Evolutionary conservation across 176 grass and related monocot species (phyloP), one percentile per base, ranked within the genome.

Genomic region (sorghum (Sorghum bicolor)): DNA sequence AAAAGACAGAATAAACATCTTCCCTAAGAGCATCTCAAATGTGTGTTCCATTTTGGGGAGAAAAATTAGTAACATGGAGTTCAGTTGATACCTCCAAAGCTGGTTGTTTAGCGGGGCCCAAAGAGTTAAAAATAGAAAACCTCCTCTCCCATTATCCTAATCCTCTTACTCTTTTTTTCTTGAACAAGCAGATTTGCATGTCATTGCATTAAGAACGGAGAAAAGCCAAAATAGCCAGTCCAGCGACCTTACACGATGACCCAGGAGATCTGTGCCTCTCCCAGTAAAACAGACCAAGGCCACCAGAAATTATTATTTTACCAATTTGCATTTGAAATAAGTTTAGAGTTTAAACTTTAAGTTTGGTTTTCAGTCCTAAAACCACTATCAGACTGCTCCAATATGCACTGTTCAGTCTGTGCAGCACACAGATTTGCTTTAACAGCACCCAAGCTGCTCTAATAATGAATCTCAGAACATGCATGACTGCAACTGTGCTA

Each of bases 1-100:
- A 44, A 87, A 75, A 34, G 25, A 86, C 19, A 63, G 29, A 87
- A 76, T 70, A 82, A 76, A 48, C 9, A 53, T 57, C 55, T 77
- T 12, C 41, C 52, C 20, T 48, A 39, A 60, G 4, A 88, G 24
- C 40, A 43, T 71, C 38, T 2, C 69, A 44, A 16, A 44, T 44
- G 39, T 28, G 39, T 28, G n/a, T 43, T 71, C 39, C 4, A 72
- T 44, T 72, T 72, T 72, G 39, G 20, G 13, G 13, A 71, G n/a
- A 72, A 44, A 72, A 70, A 37, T 13, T 10, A 69, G 66, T 24
- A 70, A 70, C 67, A 24, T 70, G n/a, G 39, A 28, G 12, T 72
- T 72, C 24, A 72, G 12, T 28, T 17, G 39, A 16, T 44, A 16
- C 11, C 69, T 44, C 10, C 69, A 28, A 72, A 44, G 69, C 38